Percentiles rank a stretch among this genome's conserved stretches.
These are phyloP conservation scores for Rosellinia necatrix DNA, from an alignment of 2,329 filamentous ascomycete species.

Conservation along the genomic window DNA sequence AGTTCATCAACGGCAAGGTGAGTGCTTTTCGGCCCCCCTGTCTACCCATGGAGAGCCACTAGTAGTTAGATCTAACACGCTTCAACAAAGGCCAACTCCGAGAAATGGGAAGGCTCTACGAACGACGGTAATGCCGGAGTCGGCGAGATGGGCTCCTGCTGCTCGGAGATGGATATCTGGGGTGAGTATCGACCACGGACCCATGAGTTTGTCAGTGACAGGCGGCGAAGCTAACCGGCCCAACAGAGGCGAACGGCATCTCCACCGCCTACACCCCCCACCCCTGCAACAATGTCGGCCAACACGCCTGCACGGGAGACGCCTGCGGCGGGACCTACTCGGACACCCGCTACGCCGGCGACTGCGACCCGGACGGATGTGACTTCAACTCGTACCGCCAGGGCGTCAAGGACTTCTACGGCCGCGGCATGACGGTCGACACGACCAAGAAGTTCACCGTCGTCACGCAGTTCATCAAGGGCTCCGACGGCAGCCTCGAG, in stretches of 20 bases:
- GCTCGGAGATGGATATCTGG: constrained; percentile 65
- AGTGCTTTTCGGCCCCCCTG: no score
- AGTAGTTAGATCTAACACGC: constrained; percentile 1
- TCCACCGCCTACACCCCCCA: constrained; percentile 65
- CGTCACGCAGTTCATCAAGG: constrained; percentile 60
- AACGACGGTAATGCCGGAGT: constrained; percentile 56
- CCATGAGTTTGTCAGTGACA: background rate
- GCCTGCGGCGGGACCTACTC: constrained; percentile 54
- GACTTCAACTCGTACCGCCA: constrained; percentile 68
- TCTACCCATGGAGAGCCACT: background rate
- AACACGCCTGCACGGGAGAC: constrained; percentile 51
- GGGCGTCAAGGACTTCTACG: constrained; percentile 64
- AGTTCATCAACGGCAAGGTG: constrained; percentile 54
- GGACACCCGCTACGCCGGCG: constrained; percentile 56
- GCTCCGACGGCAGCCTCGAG: constrained; percentile 51
- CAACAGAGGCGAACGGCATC: constrained; percentile 59
- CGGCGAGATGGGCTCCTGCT: constrained; percentile 58
- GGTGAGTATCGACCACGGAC: constrained; percentile 26
- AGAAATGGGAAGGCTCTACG: constrained; percentile 50
- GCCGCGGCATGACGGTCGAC: constrained; percentile 58
- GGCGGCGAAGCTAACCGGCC: background rate
- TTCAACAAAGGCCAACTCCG: constrained; percentile 45
- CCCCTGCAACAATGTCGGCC: constrained; percentile 54
- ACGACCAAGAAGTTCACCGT: constrained; percentile 61
- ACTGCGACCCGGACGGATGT: constrained; percentile 67